These are phyloP conservation scores for Kurtzmaniella quercitrusa DNA, from an alignment of 1,139 yeast genomes.

Conservation along the genomic window DNA sequence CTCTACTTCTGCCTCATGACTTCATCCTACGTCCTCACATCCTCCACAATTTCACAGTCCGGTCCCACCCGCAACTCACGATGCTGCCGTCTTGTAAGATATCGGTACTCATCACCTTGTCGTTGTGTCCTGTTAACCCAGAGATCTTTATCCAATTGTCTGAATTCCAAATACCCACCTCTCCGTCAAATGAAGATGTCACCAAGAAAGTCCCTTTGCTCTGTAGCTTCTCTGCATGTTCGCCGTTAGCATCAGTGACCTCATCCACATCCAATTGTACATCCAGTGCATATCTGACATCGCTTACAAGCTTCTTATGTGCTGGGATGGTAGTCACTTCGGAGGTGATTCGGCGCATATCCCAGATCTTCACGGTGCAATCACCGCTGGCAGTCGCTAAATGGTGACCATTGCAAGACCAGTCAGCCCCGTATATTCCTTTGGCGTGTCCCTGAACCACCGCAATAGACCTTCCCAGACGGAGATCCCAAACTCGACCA, in stretches of 20 bases:
- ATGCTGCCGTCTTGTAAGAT: slow-evolving; percentile 41
- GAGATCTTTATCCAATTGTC: slow-evolving; percentile 67
- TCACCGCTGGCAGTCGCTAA: slow-evolving; percentile 86
- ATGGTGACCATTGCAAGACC: slow-evolving; percentile 74
- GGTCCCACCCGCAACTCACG: slow-evolving; percentile 80
- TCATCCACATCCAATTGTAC: slow-evolving; percentile 8
- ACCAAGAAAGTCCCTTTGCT: slow-evolving; percentile 47
- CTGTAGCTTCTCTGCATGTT: slow-evolving; percentile 17
- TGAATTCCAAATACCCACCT: slow-evolving; percentile 59
- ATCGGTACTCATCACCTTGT: slow-evolving; percentile 73
- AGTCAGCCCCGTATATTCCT: slow-evolving; percentile 68
- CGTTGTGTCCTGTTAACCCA: slow-evolving; percentile 59
- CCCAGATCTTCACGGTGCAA: slow-evolving; percentile 82
- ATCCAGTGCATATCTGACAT: slow-evolving; percentile 46
- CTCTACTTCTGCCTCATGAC: too few species aligned
- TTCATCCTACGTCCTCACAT: background rate
- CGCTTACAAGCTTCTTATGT: slow-evolving; percentile 72
- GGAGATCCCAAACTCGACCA: slow-evolving; percentile 78
- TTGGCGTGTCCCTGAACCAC: slow-evolving; percentile 63
- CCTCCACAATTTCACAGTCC: slow-evolving; percentile 63
- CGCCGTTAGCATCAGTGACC: slow-evolving; percentile 29
- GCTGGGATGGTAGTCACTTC: slow-evolving; percentile 62
- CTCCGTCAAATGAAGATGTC: slow-evolving; percentile 69
- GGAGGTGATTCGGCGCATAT: slow-evolving; percentile 47
- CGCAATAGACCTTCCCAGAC: slow-evolving; percentile 68